Base-by-base conservation (phyloP, 1,284 basidiomycete genomes). In the Mrakiaceae sp. region DNA sequence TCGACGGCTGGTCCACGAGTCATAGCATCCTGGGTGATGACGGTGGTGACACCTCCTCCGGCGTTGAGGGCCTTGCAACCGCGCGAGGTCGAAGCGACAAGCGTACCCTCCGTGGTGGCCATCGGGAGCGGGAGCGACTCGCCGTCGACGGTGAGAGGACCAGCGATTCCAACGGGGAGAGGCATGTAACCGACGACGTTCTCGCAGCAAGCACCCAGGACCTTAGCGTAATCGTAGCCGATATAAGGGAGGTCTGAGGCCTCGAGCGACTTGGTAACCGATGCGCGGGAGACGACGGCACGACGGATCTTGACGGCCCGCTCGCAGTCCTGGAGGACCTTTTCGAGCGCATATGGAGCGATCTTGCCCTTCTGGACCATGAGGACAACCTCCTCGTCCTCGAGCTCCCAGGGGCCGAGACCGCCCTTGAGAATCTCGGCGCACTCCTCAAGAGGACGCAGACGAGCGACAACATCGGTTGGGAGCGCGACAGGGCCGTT, bases 111-210 rank as follows among this genome's bases (percentile, higher is more conserved):
- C 12, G 96, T 95, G 0, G 96, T 99, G 48, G 96, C 95, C 96
- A 99, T 98, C 14, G 96, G 96, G 69, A 99, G 93, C 60, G 87
- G 95, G 71, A 86, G 85, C 58, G 87, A 76, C 68, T 84, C 80
- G 51, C 90, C 92, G 71, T 99, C 96, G 73, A 99, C 83, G 64
- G 84, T 89, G 59, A 99, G 84, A 2, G 96, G 96, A 5, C 96
- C 96, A 5, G 96, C 96, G 68, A 98, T 89, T 72, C 96, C 96
- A 63, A 98, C 84, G 0, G 96, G 96, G 49, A 99, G 77, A 39
- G 96, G 96, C 77, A 98, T 94, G 76, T 88, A 99, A 39, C 96
- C 96, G 58, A 98, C 85, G 59, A 99, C 96, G 75, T 99, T 99
- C 79, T 99, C 96, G 77, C 96, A 99, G 79, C 96, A 99, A 4